phyloP scores from a whole-genome alignment of 2,329 filamentous ascomycete genomes.

The Colletotrichum melonis region DNA sequence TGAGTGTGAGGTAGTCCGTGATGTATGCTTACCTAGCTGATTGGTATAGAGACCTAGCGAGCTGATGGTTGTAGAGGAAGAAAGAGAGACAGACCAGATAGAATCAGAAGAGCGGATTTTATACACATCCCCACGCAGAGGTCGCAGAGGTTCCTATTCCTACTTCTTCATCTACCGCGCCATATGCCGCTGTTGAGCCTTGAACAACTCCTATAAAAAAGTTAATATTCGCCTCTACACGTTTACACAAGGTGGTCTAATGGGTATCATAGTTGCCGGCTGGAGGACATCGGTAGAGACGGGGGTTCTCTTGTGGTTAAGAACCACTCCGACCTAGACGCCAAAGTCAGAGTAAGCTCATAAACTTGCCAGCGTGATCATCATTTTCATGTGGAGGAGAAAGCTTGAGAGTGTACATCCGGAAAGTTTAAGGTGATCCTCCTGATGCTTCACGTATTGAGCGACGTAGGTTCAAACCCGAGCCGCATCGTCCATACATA shows the following conservation, averaged over 20 bases:
- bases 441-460: neutral
- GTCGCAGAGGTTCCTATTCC: neutral
- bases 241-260: neutral
- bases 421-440: neutral
- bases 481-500: neutral
- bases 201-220: neutral
- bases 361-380: neutral
- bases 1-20: neutral
- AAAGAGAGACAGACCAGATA: neutral
- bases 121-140: neutral
- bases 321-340: neutral
- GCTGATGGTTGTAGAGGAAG: too few species aligned
- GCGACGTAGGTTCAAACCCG: neutral
- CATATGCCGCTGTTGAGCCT: neutral
- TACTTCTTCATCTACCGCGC: neutral
- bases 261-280: neutral
- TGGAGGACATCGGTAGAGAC: neutral
- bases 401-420: neutral
- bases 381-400: neutral
- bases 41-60: neutral
- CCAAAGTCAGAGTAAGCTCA: neutral
- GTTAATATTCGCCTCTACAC: neutral
- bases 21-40: neutral
- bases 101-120: neutral
- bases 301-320: neutral